phyloP scores from a whole-genome alignment of 257 asterid genomes.

The Rhazya stricta region DNA sequence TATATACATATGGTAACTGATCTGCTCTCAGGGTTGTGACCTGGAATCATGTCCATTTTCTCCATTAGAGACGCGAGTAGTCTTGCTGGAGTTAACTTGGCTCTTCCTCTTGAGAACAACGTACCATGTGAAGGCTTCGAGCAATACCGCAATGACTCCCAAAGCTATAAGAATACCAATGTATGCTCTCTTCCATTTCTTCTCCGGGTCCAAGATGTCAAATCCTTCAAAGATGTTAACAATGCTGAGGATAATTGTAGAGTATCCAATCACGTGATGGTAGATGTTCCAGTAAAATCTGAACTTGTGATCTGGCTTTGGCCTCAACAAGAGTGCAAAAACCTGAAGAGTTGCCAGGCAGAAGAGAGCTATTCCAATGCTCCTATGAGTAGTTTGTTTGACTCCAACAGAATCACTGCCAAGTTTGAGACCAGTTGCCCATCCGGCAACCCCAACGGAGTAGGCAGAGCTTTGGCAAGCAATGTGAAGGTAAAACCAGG shows the following conservation, averaged over 20 bases:
- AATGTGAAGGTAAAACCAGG: conserved; percentile 11
- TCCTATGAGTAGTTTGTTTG: neutral
- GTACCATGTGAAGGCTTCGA: conserved; percentile 66
- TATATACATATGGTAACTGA: neutral
- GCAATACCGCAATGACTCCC: conserved; percentile 37
- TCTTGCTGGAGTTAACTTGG: neutral
- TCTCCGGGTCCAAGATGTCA: conserved; percentile 54
- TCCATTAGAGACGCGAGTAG: neutral
- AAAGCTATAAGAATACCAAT: conserved; percentile 45
- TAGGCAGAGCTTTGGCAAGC: conserved; percentile 10
- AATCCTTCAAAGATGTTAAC: conserved; percentile 64
- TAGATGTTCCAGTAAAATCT: conserved; percentile 78
- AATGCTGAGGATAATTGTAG: conserved; percentile 51
- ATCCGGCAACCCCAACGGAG: conserved; percentile 5
- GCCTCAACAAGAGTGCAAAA: conserved; percentile 68
- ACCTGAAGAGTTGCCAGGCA: conserved; percentile 13
- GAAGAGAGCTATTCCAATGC: conserved; percentile 10
- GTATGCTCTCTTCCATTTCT: conserved; percentile 62
- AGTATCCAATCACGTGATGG: conserved; percentile 56
- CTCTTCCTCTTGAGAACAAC: conserved; percentile 50
- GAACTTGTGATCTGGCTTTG: conserved; percentile 74
- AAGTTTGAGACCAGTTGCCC: conserved; percentile 13
- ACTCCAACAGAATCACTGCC: conserved; percentile 8
- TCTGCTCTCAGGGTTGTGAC: neutral
- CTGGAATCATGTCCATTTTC: conserved; percentile 4